A percentile compares a stretch with the other conserved stretches of the same genome.
Conservation (phyloP, 2,329 filamentous ascomycete genomes). For the Huntiella decipiens region DNA sequence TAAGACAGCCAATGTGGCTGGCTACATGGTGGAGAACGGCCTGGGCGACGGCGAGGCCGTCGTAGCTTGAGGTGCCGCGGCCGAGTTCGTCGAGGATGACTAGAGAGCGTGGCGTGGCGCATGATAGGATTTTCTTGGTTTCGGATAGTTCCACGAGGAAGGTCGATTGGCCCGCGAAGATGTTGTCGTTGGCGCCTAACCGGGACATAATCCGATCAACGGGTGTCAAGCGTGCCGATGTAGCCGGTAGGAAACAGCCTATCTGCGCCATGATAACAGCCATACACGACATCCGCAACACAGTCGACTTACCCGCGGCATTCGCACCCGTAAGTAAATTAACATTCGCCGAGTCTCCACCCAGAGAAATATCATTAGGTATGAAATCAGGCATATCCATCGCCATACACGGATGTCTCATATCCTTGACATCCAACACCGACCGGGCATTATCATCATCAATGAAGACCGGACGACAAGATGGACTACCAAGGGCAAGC, state of each 20-base stretch:
- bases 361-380: conserved; percentile 78
- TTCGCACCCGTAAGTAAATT: conserved; percentile 89
- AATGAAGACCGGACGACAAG: conserved; percentile 75
- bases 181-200: conserved; percentile 94
- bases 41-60: conserved; percentile 90
- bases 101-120: conserved; percentile 81
- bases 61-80: conserved; percentile 84
- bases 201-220: conserved; percentile 98
- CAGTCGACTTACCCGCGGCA: conserved; percentile 89
- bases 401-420: conserved; percentile 88
- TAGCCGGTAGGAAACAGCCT: conserved; percentile 76
- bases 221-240: conserved; percentile 66
- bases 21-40: conserved; percentile 93
- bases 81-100: conserved; percentile 95
- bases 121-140: conserved; percentile 91
- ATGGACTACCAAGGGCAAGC: conserved; percentile 61
- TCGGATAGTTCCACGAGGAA: conserved; percentile 97
- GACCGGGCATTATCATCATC: conserved; percentile 52
- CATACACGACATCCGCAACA: conserved; percentile 89
- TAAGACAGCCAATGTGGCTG: conserved; percentile 77
- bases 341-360: conserved; percentile 65
- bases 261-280: conserved; percentile 97
- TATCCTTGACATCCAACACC: conserved; percentile 75
- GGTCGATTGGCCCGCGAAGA: conserved; percentile 91
- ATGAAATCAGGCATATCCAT: conserved; percentile 86